These are phyloP conservation scores for Nepenthes gracilis DNA, from an alignment of 148 eudicot genomes.

Conservation along the genomic window DNA sequence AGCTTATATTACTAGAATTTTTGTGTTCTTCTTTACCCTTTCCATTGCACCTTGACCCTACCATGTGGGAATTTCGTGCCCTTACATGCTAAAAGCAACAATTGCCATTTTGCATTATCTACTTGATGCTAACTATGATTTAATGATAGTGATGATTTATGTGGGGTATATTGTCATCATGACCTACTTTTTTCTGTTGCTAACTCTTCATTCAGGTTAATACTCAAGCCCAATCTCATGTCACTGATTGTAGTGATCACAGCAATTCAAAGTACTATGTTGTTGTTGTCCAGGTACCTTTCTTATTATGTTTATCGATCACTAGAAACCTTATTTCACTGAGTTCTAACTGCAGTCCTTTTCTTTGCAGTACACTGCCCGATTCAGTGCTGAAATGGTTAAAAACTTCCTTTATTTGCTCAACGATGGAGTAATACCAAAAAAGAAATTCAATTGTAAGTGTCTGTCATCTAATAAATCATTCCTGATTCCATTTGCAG, in stretches of 20 bases:
- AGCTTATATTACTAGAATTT: too few species aligned
- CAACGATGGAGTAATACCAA: slow-evolving; percentile 76
- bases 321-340: neutral
- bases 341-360: neutral
- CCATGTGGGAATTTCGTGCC: too few species aligned
- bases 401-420: slow-evolving; percentile 74
- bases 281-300: slow-evolving; percentile 83
- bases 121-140: too few species aligned
- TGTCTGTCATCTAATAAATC: slow-evolving; percentile 1
- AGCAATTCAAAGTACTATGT: slow-evolving; percentile 87
- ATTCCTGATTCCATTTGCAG: too few species aligned
- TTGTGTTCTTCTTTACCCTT: too few species aligned
- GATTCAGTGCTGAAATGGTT: slow-evolving; percentile 86
- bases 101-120: too few species aligned
- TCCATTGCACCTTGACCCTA: too few species aligned
- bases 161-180: neutral
- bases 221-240: slow-evolving; percentile 76
- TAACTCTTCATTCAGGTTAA: slow-evolving; percentile 47
- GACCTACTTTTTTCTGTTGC: neutral
- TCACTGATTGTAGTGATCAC: slow-evolving; percentile 71
- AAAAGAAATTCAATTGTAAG: slow-evolving; percentile 95
- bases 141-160: too few species aligned
- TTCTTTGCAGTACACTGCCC: slow-evolving; percentile 71
- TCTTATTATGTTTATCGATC: slow-evolving; percentile 1
- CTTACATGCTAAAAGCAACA: too few species aligned